These are phyloP conservation scores for Tubosaeta sp. DNA, from an alignment of 768 basidiomycete genomes.

Conservation along the genomic window DNA sequence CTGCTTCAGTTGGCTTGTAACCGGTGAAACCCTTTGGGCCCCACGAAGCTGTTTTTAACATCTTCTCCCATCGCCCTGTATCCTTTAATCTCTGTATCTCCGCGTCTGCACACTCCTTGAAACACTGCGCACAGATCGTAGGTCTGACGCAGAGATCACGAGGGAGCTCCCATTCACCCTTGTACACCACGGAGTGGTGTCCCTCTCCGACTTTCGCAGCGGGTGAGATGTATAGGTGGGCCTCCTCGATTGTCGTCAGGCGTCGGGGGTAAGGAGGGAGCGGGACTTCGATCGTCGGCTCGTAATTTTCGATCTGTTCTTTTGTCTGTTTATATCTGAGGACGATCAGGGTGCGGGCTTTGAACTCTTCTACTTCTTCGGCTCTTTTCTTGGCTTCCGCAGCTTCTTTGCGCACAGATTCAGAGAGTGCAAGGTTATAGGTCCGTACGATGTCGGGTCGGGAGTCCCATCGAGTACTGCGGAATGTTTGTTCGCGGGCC, in stretches of 20 bases:
- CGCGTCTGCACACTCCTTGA: slow-evolving; percentile 28
- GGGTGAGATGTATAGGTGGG: slow-evolving; percentile 48
- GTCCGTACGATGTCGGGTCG: slow-evolving; percentile 28
- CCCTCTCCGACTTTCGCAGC: slow-evolving; percentile 38
- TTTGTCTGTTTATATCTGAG: slow-evolving; percentile 16
- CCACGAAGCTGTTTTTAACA: slow-evolving; percentile 13
- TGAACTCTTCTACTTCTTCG: slow-evolving; percentile 9
- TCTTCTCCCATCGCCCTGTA: slow-evolving; percentile 17
- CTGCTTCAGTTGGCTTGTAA: not conserved
- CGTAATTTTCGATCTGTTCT: slow-evolving; percentile 21
- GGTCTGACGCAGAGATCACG: slow-evolving; percentile 34
- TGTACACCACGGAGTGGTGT: slow-evolving; percentile 50
- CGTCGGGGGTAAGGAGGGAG: slow-evolving; percentile 25
- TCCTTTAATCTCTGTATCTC: slow-evolving; percentile 22
- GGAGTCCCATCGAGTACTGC: slow-evolving; percentile 24
- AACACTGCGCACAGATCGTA: slow-evolving; percentile 37
- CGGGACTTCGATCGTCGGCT: slow-evolving; percentile 28
- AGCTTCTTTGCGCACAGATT: not conserved
- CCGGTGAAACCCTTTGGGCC: slow-evolving; percentile 8
- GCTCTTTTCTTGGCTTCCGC: slow-evolving; percentile 6
- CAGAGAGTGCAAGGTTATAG: slow-evolving; percentile 27
- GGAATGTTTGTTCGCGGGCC: slow-evolving; percentile 1
- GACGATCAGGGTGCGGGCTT: slow-evolving; percentile 17
- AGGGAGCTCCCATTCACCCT: slow-evolving; percentile 51
- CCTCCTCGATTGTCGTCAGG: slow-evolving; percentile 30